Evolutionary conservation across 1,284 basidiomycete species (phyloP).

Genomic region (Spongispora temasekensis): DNA sequence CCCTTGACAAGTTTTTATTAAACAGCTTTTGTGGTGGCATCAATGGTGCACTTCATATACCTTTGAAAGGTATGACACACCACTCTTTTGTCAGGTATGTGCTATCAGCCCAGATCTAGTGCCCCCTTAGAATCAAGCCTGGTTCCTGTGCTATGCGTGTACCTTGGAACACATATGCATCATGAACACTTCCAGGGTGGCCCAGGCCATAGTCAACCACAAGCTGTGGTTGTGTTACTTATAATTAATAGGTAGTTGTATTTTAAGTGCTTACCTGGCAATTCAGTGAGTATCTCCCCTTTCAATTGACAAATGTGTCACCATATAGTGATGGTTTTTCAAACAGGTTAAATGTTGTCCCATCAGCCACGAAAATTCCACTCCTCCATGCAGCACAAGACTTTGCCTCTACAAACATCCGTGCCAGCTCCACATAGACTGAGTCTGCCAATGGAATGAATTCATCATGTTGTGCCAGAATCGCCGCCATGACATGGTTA

Average conservation of each 20-base stretch:
- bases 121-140: background rate
- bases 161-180: background rate
- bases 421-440: no score
- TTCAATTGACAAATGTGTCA: background rate
- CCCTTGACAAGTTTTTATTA: background rate
- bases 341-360: no score
- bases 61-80: background rate
- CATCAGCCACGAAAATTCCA: no score
- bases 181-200: background rate
- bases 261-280: background rate
- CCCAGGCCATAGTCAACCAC: background rate
- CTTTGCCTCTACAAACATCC: no score
- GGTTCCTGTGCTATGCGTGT: background rate
- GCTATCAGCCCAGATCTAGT: background rate
- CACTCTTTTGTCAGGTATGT: background rate
- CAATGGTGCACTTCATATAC: background rate
- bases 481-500: no score
- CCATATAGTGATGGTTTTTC: background rate
- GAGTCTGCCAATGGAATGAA: no score
- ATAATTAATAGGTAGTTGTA: no score
- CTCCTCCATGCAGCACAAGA: no score
- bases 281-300: background rate
- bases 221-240: background rate
- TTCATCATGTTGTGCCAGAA: no score
- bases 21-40: background rate